These are phyloP conservation scores for Dactylorhiza incarnata DNA, from an alignment of 106 monocot species.

Conservation along the genomic window DNA sequence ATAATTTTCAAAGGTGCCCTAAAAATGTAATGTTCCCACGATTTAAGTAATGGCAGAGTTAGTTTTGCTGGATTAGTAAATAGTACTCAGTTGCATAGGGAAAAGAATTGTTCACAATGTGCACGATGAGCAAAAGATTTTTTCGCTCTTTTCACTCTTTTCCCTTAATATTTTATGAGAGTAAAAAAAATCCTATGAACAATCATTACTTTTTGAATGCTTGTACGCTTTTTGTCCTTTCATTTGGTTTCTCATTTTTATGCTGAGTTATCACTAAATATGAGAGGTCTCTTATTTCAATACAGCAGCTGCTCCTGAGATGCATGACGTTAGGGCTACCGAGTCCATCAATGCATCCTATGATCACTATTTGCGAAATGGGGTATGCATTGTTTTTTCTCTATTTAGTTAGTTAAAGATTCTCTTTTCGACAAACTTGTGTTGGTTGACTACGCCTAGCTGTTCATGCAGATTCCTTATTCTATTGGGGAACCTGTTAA, in stretches of 20 bases:
- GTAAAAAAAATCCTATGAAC: not conserved
- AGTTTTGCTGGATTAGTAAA: not conserved
- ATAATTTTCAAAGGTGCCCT: too few relatives aligned
- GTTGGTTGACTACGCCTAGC: not conserved
- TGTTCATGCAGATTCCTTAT: constrained; percentile 18
- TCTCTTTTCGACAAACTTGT: not conserved
- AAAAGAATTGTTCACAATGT: not conserved
- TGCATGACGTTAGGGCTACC: constrained; percentile 37
- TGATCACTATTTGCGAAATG: constrained; percentile 77
- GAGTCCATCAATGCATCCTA: constrained; percentile 78
- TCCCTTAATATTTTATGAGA: not conserved
- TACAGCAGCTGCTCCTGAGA: constrained; percentile 44
- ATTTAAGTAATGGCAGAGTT: not conserved
- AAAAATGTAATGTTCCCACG: too few relatives aligned
- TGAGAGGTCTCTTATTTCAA: constrained; percentile 5
- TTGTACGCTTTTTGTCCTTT: not conserved
- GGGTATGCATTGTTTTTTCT: constrained; percentile 28
- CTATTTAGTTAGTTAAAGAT: not conserved
- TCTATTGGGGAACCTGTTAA: constrained; percentile 17
- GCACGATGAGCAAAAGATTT: not conserved
- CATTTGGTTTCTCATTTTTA: not conserved
- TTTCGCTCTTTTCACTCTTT: not conserved
- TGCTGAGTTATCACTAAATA: not conserved
- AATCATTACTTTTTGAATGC: not conserved
- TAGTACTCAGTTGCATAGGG: not conserved